phyloP scores from a whole-genome alignment of 2,329 filamentous ascomycete species.

The Fusarium sp. region DNA sequence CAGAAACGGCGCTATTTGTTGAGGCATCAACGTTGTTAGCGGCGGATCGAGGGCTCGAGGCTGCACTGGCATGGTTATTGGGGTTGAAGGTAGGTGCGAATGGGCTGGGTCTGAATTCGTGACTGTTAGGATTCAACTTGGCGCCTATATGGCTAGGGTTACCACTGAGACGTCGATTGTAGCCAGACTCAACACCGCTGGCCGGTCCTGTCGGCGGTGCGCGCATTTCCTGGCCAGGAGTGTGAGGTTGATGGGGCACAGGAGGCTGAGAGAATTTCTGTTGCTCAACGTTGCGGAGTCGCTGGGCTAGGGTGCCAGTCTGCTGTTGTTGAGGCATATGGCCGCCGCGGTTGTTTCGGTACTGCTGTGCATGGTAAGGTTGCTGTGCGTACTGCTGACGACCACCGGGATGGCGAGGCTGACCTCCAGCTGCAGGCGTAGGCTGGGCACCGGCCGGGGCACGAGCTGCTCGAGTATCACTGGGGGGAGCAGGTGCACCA shows the following conservation, averaged over 20 bases:
- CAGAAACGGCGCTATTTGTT: constrained; percentile 32
- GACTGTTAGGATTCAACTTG: constrained; percentile 74
- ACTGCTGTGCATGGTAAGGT: constrained; percentile 61
- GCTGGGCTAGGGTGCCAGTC: constrained; percentile 63
- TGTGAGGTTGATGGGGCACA: constrained; percentile 60
- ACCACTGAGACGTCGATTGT: constrained; percentile 66
- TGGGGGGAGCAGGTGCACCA: constrained; percentile 32
- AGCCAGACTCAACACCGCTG: constrained; percentile 65
- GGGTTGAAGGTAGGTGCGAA: constrained; percentile 86
- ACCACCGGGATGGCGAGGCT: constrained; percentile 61
- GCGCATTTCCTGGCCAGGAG: constrained; percentile 74
- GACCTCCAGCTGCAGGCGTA: constrained; percentile 45
- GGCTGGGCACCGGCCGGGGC: constrained; percentile 53
- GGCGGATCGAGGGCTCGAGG: constrained; percentile 78
- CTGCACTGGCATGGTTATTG: constrained; percentile 71
- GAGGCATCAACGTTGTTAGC: constrained; percentile 63
- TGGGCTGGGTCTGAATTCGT: constrained; percentile 88
- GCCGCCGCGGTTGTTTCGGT: constrained; percentile 62
- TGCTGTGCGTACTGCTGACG: constrained; percentile 65
- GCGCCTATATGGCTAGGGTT: constrained; percentile 65
- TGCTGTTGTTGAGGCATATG: constrained; percentile 58
- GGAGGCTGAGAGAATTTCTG: constrained; percentile 63
- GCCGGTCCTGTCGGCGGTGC: constrained; percentile 81
- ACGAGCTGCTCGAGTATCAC: constrained; percentile 52
- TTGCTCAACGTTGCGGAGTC: constrained; percentile 66